phyloP scores from a whole-genome alignment of 202 grass and related monocot species.

The Musa balbisiana region DNA sequence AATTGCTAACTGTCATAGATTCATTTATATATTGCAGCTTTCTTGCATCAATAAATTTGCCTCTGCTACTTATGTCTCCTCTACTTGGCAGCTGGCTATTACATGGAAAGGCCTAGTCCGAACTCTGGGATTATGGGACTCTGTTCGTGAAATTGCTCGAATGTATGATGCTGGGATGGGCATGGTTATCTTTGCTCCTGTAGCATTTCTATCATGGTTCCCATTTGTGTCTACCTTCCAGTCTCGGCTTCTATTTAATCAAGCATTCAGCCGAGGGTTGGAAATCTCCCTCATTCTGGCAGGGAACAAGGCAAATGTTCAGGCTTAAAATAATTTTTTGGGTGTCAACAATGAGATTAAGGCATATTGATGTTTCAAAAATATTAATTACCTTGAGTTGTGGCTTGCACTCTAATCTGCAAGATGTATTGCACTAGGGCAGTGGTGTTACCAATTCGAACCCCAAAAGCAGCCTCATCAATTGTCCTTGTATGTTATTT shows the following conservation, averaged over 20 bases:
- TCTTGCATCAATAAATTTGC: neutral
- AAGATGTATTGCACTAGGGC: neutral
- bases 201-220: conserved; percentile 92
- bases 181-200: conserved; percentile 61
- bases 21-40: neutral
- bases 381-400: neutral
- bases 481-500: too few species aligned
- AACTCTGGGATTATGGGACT: conserved; percentile 47
- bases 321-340: conserved; percentile 26
- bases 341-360: neutral
- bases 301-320: conserved; percentile 83
- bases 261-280: conserved; percentile 86
- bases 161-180: conserved; percentile 97
- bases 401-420: neutral
- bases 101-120: conserved; percentile 48
- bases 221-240: conserved; percentile 99
- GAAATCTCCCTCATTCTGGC: conserved; percentile 95
- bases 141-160: conserved; percentile 68
- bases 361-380: neutral
- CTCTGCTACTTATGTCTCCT: neutral
- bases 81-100: conserved; percentile 49
- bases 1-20: neutral
- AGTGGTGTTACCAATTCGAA: neutral
- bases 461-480: too few species aligned
- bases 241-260: conserved; percentile 77